Evolutionary conservation across 371 early-diverging fungal genomes (phyloP), one percentile per base, ranked within the genome.

Genomic region (Mycotypha africana): DNA sequence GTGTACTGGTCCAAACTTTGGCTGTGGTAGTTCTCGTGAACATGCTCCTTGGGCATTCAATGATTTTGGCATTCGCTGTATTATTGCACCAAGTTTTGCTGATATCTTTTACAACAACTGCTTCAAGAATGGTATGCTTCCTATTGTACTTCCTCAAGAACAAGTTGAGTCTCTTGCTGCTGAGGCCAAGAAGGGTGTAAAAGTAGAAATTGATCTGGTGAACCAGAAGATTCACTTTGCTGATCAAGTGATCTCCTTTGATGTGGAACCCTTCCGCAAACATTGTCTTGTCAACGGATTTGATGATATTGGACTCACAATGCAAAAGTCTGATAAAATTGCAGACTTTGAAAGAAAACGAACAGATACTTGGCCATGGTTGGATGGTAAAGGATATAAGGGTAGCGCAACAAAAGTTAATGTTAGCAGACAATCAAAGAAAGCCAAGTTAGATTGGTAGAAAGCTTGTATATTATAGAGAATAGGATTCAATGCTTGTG

Each of bases 31-130:
- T 41, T 77, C 79, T 17, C 76, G 86, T 50, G 86, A 86, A 53
- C 84, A 86, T 58, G 86, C 86, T 32, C 84, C 86, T 14, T 82
- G 85, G 82, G 85, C 85, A 7, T 67, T 85, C 49, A 67, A 77
- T 35, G 85, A 82, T 38, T 85, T 82, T 65, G 85, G 85, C 37
- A 82, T 85, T 50, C 69, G 77, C 19, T 79, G 80, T 55, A 78
- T 85, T 48, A 73, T 85, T 50, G 79, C 82, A 4, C 74, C 81
- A 6, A 76, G 76, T 50, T 85, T 77, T 58, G 85, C 85, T 24
- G 82, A 85, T 60, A 85, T 85, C 47, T 76, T 84, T 51, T 78
- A 59, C 65, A 84, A 82, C 76, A 84, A 84, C 63, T 81, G 79
- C 47, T 78, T 79, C 74, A 84, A 84, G 62, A 84, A 84, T 48